Percentiles rank a stretch among this genome's conserved stretches.
Evolutionary conservation across 2,329 filamentous ascomycete species (phyloP).

Genomic region (Zymoseptoria brevis): DNA sequence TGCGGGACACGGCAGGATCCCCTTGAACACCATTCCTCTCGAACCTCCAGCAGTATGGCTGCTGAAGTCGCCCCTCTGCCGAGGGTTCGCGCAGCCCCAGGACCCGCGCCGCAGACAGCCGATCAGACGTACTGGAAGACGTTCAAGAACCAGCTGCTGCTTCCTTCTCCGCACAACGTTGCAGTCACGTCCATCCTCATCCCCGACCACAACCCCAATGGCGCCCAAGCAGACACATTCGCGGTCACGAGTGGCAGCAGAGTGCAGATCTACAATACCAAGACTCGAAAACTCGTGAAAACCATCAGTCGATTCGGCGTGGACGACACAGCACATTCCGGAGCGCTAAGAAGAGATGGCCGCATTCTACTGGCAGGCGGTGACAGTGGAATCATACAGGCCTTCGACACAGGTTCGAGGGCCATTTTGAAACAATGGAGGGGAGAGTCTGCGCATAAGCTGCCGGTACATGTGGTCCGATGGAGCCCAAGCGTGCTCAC

Average conservation of each 20-base stretch:
- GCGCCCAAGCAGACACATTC: constrained; percentile 57
- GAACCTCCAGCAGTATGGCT: constrained; percentile 54
- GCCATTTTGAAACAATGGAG: constrained; percentile 94
- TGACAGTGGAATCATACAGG: constrained; percentile 84
- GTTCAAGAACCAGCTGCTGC: constrained; percentile 83
- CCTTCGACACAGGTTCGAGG: constrained; percentile 83
- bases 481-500: constrained; percentile 83
- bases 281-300: constrained; percentile 84
- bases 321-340: constrained; percentile 80
- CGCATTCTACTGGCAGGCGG: constrained; percentile 85
- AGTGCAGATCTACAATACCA: constrained; percentile 87
- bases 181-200: constrained; percentile 74
- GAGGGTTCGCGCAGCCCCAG: constrained; percentile 73
- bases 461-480: constrained; percentile 83
- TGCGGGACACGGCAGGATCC: background rate
- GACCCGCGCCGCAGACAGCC: constrained; percentile 73
- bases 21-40: background rate
- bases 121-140: constrained; percentile 96
- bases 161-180: constrained; percentile 83
- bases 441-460: constrained; percentile 54
- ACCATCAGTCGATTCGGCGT: constrained; percentile 77
- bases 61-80: constrained; percentile 74
- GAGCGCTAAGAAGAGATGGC: constrained; percentile 80
- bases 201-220: constrained; percentile 31
- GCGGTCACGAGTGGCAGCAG: constrained; percentile 91